Evolutionary conservation across 352 stramenopile genomes (phyloP), one percentile per base, ranked within the genome.

Genomic region (Globisporangium uncinulatum): DNA sequence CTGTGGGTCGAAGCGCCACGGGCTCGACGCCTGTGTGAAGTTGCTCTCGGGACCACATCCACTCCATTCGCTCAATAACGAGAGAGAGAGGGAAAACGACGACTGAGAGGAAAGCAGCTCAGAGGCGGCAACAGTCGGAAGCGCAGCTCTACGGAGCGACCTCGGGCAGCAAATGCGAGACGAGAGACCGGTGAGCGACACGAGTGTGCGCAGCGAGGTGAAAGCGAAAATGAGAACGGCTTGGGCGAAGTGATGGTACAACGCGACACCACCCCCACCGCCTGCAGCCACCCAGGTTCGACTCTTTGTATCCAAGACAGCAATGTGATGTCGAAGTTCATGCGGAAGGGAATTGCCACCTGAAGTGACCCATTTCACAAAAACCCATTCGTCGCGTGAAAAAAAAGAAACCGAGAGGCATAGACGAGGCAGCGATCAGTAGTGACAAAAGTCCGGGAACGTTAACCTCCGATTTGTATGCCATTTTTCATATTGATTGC

Each of bases 31-130:
- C 66, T 4, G 70, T 51, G 42, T 73, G 54, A 14, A 82, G 58
- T 49, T 82, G 67, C 41, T 83, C 73, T 11, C 62, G 66, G 8
- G 73, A 61, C n/a, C 76, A 69, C 70, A 83, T 79, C 75, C 75
- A 86, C 34, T 86, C 73, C 75, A 83, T 86, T 15, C 6, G 13
- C 17, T 44, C 14, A 9, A 4, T n/a, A 17, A 21, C 15, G 43
- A 39, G n/a, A 31, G 43, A 31, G 19, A 15, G n/a, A 19, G 43
- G 6, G 19, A 17, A 14, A 6, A 3, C 2, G 14, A 17, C 13
- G 39, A 39, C 34, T 29, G 1, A 4, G 24, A 29, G 24, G 24
- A 29, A 1, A 29, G 24, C 24, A 29, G 24, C 24, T 14, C 37
- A 17, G 11, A 43, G 11, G 37, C 37, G 17, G 37, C 9, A 2